Evolutionary conservation across 169 alveolate genomes (phyloP).

Genomic region (Plasmodium gonderi): DNA sequence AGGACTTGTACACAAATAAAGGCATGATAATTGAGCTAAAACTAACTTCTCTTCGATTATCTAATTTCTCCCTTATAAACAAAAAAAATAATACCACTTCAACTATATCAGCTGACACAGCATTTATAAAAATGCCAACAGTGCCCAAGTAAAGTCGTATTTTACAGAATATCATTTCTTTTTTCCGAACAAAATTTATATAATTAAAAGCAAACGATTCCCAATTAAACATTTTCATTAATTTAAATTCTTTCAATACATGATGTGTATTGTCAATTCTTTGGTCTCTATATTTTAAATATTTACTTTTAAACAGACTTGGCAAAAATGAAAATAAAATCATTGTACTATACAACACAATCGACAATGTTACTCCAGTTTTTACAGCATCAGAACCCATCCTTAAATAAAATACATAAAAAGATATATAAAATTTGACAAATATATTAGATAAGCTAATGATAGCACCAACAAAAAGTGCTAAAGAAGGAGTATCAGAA

Average conservation of each 20-base stretch:
- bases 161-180: conserved; percentile 64
- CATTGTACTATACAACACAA: conserved; percentile 37
- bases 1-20: conserved; percentile 46
- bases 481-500: conserved; percentile 49
- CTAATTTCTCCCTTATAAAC: conserved; percentile 33
- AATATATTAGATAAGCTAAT: conserved; percentile 31
- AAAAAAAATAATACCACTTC: conserved; percentile 55
- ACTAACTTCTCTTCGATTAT: conserved; percentile 21
- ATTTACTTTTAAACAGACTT: conserved; percentile 13
- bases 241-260: conserved; percentile 60
- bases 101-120: conserved; percentile 47
- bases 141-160: conserved; percentile 48
- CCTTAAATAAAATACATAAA: conserved; percentile 30
- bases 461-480: conserved; percentile 33
- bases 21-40: conserved; percentile 55
- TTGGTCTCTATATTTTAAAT: conserved; percentile 61
- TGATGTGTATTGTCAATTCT: conserved; percentile 59
- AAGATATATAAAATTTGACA: conserved; percentile 34
- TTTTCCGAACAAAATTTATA: conserved; percentile 34
- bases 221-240: conserved; percentile 70
- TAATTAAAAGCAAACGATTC: conserved; percentile 60
- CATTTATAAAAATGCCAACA: conserved; percentile 35
- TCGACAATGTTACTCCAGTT: not conserved
- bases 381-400: conserved; percentile 36
- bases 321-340: conserved; percentile 41